Evolutionary conservation across 345 rosid species (phyloP), one percentile per base, ranked within the genome.

Genomic region (Clausena lansium): DNA sequence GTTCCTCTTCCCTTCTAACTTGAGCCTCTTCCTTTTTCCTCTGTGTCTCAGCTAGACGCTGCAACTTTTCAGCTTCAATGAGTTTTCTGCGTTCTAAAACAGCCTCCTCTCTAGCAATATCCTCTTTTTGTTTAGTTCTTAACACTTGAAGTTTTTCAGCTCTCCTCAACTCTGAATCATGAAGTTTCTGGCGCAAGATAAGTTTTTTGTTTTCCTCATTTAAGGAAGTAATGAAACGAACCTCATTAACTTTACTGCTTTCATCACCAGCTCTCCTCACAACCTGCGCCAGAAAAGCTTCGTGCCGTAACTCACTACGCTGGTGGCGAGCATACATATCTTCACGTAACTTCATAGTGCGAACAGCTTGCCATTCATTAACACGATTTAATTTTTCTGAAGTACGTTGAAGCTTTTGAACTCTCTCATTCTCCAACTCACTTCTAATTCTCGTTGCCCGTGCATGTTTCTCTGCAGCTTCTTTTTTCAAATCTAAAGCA

Each of bases 261-360:
- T 91, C 96, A 74, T 91, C 93, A 59, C 96, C 96, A 83, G 96
- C 96, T 85, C 96, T 90, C 86, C 91, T 86, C 73, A 78, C 93
- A 78, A 91, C 96, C 81, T 90, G 89, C 30, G 96, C 96, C 66
- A 91, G 81, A 87, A 76, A 88, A 83, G 96, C 96, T 86, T 91
- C 93, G 86, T 91, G 96, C 7, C 96, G 86, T 74, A 89, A 87
- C 83, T 88, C 96, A 85, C 91, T 78, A 27, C 91, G 91, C 79
- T 89, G 93, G 60, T 87, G 96, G 52, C 96, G 93, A 67, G 93
- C 93, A 87, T 85, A 77, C 93, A 91, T 90, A 64, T 89, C 96
- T 83, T 91, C 96, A 33, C 90, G 84, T 82, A 91, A 82, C 86
- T 87, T 91, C 91, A 84, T 80, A 67, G 84, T 84, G 74, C 92